Conservation (phyloP, 1,139 yeast genomes). For the Protomyces macrosporus region DNA sequence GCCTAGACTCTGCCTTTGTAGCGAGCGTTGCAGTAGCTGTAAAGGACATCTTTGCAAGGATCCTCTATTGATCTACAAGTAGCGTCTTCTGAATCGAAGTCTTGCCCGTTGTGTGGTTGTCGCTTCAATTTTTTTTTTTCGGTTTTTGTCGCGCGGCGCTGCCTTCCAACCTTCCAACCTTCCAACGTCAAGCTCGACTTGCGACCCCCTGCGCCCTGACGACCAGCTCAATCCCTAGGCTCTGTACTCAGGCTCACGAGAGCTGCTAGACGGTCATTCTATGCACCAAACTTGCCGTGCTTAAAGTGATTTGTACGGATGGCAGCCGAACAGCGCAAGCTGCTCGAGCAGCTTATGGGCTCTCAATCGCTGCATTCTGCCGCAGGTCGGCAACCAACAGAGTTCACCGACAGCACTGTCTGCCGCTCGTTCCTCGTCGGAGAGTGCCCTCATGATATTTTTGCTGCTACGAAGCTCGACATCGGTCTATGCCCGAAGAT, state of each 20-base stretch:
- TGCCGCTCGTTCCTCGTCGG: conserved; percentile 82
- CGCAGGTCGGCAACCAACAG: conserved; percentile 37
- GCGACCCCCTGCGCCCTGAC: no score
- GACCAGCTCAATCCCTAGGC: no score
- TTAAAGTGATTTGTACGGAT: conserved; percentile 26
- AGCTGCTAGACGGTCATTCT: no score
- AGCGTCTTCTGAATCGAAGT: neutral
- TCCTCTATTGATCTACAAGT: neutral
- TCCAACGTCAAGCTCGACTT: no score
- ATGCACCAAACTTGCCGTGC: no score
- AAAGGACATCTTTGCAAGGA: neutral
- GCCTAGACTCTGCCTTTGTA: conserved; percentile 33
- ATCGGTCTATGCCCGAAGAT: conserved; percentile 73
- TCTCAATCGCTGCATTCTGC: conserved; percentile 43
- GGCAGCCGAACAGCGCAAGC: conserved; percentile 70
- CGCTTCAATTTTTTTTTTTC: neutral
- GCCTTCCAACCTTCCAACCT: neutral
- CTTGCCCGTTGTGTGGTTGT: neutral
- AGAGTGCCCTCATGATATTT: conserved; percentile 81
- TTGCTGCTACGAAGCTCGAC: conserved; percentile 77
- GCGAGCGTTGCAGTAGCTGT: conserved; percentile 18
- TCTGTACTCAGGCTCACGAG: no score
- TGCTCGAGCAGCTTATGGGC: conserved; percentile 81
- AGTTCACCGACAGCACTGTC: conserved; percentile 58
- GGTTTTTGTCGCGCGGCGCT: neutral